Conservation (phyloP, 352 stramenopile genomes). For the Phytopythium delawarense region DNA sequence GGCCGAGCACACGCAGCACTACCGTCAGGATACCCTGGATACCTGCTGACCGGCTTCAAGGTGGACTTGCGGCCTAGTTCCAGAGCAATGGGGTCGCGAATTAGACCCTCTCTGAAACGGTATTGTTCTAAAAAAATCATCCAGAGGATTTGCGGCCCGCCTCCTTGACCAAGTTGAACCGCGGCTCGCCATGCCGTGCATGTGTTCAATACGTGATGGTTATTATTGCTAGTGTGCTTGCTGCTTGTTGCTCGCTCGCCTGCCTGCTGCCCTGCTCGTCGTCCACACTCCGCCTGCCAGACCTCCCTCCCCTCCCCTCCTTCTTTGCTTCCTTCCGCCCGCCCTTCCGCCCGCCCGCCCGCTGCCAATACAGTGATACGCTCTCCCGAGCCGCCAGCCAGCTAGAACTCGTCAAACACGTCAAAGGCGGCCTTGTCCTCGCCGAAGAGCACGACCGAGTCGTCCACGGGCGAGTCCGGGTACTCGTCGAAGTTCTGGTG, state of each 20-base stretch:
- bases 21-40: conserved; percentile 74
- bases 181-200: neutral
- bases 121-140: too few species aligned
- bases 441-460: conserved; percentile 76
- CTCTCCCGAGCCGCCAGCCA: neutral
- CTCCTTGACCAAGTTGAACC: too few species aligned
- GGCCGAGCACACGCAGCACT: conserved; percentile 85
- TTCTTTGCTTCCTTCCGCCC: neutral
- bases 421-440: conserved; percentile 84
- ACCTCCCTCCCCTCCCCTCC: too few species aligned
- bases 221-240: conserved; percentile 1
- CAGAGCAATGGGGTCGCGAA: too few species aligned
- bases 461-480: conserved; percentile 86
- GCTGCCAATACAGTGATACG: conserved; percentile 1
- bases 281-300: neutral
- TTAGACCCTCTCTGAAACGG: too few species aligned
- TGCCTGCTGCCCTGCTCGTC: neutral
- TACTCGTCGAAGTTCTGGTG: conserved; percentile 94
- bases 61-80: too few species aligned
- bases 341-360: neutral
- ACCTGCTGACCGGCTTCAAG: conserved; percentile 87
- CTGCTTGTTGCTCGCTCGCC: neutral
- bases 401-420: conserved; percentile 85
- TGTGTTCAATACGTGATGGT: neutral
- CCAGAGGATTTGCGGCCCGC: too few species aligned